Evolutionary conservation across 2,329 filamentous ascomycete genomes (phyloP), one percentile per base, ranked within the genome.

Genomic region (Trichoderma koningii): DNA sequence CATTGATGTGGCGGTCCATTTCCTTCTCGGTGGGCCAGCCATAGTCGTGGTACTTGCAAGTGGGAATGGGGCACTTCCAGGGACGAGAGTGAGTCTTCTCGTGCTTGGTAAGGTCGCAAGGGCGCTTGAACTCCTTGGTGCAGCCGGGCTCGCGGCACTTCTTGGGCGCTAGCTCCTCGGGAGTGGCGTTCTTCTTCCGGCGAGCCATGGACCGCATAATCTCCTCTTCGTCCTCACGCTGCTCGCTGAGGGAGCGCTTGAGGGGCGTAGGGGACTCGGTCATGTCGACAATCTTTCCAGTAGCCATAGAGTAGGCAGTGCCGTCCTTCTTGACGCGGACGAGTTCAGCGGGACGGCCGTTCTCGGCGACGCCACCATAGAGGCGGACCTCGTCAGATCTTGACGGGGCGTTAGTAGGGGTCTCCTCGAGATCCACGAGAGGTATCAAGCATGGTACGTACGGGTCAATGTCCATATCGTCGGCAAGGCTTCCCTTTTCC

Each of bases 21-120:
- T 98, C 95, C 80, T 99, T 98, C 79, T 98, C 93, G 0, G 95
- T 98, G 5, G 95, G 94, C 91, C 94, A 98, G 56, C 95, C 95
- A 71, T 91, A 87, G 41, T 89, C 85, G 76, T 91, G 87, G 77
- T 97, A 98, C 76, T 96, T 96, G 90, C 95, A 98, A 52, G 86
- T 88, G 47, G 85, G 74, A 23, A 91, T 82, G 7, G 88, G 85
- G 78, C 95, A 99, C 82, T 99, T 99, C 90, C 91, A 97, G 10
- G 94, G 95, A 42, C 95, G 91, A 64, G 92, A 93, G 77, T 99
- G 95, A 0, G 94, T 98, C 83, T 98, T 99, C 80, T 96, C 91
- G 79, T 99, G 95, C 83, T 98, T 98, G 70, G 93, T 97, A 66
- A 98, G 82, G 76, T 99, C 95, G 78, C 95, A 98, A n/a, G 92